phyloP scores from a whole-genome alignment of 2,329 filamentous ascomycete species.

The Trichoderma brevicompactum region DNA sequence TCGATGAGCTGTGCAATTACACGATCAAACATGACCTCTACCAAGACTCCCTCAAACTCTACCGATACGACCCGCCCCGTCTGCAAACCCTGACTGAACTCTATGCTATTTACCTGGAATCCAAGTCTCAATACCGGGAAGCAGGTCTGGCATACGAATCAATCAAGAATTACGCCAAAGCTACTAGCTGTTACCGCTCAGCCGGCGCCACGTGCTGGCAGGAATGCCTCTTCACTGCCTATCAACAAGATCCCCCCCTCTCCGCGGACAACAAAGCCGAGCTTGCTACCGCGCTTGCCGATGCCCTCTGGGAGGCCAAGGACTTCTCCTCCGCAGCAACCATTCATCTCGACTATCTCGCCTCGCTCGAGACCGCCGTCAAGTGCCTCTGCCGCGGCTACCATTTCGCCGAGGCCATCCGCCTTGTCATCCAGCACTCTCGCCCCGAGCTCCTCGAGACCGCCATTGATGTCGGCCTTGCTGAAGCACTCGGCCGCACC shows the following conservation, averaged over 20 bases:
- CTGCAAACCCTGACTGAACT: constrained; percentile 72
- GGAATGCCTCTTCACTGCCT: constrained; percentile 82
- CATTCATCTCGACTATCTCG: constrained; percentile 80
- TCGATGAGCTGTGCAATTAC: constrained; percentile 80
- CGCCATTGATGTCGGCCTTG: constrained; percentile 77
- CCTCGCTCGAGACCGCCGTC: constrained; percentile 70
- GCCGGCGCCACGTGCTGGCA: constrained; percentile 81
- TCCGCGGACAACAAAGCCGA: constrained; percentile 62
- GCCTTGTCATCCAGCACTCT: constrained; percentile 67
- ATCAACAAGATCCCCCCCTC: constrained; percentile 65
- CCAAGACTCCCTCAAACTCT: constrained; percentile 74
- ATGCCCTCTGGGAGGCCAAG: constrained; percentile 80
- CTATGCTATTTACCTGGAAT: constrained; percentile 78
- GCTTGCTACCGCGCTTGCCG: constrained; percentile 75
- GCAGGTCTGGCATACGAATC: constrained; percentile 92
- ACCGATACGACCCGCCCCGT: constrained; percentile 76
- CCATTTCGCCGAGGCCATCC: constrained; percentile 86
- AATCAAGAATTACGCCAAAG: constrained; percentile 71
- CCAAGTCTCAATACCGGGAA: constrained; percentile 77
- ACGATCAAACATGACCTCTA: constrained; percentile 80
- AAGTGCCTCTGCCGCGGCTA: constrained; percentile 85
- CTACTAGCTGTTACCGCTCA: constrained; percentile 81
- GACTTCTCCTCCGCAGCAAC: constrained; percentile 80
- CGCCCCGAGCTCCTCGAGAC: constrained; percentile 65
- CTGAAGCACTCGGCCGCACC: constrained; percentile 78